Evolutionary conservation across 2,329 filamentous ascomycete species (phyloP), one percentile per base, ranked within the genome.

Genomic region (Endocalyx cinctus): DNA sequence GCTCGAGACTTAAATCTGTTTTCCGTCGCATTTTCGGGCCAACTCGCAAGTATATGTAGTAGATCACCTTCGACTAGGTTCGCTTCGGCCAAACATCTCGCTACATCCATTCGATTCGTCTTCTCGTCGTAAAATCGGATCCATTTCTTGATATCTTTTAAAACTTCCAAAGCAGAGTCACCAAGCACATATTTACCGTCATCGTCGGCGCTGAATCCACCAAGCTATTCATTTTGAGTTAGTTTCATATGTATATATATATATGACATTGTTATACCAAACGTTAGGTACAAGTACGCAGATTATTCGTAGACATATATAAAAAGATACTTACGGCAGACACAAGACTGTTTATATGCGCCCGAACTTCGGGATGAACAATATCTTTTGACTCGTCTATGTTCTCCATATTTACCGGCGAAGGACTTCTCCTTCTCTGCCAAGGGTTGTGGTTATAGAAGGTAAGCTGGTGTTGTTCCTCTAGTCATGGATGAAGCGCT

Each of bases 81-180:
- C 27, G 88, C 84, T 60, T 97, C 88, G 53, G 87, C 82, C 47
- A 97, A 71, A 58, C 88, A 96, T 63, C 92, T 77, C 41, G 90
- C 89, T 39, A 98, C 92, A 56, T 98, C 92, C 71, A 94, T 84
- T 46, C 90, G 83, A 57, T 95, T 94, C 45, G 83, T 79, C 58
- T 94, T 94, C 57, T 94, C 86, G 59, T 96, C 89, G 69, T 92
- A 92, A 43, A 95, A 79, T 48, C 87, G 88, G 47, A 98, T 74
- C 92, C 92, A 98, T 76, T 84, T 83, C 56, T 92, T 90, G 34
- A 98, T 73, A 63, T 98, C 92, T 42, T 90, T 88, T 37, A 98
- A 70, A 53, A 89, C 92, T 37, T 92, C 86, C 39, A 94, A 70
- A 10, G 89, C 90, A 56, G 96, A 90, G 61, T 97, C 90, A 61